Conservation (phyloP, 1,139 yeast genomes). For the Candida anutae region DNA sequence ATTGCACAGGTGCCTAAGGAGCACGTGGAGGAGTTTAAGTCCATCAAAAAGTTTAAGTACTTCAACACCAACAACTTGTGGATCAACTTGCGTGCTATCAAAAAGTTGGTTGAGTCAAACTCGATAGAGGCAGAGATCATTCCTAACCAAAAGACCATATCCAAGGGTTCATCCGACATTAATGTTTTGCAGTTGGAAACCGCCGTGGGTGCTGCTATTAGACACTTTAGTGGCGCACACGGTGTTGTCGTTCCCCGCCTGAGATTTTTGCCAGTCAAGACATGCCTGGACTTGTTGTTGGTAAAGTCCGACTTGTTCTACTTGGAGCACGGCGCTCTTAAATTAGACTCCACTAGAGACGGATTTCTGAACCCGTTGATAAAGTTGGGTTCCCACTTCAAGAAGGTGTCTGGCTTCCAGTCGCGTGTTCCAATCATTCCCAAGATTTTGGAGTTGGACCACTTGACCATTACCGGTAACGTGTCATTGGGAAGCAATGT, state of each 20-base stretch:
- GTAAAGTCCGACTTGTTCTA: conserved; percentile 95
- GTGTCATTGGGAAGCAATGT: conserved; percentile 87
- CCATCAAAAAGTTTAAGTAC: conserved; percentile 94
- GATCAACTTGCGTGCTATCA: conserved; percentile 92
- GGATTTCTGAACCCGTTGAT: conserved; percentile 88
- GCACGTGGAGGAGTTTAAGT: conserved; percentile 96
- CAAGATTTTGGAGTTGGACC: conserved; percentile 90
- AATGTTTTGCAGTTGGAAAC: conserved; percentile 94
- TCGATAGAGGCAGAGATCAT: conserved; percentile 87
- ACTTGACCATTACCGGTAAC: conserved; percentile 94
- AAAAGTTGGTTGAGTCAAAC: conserved; percentile 81
- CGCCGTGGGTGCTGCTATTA: conserved; percentile 98
- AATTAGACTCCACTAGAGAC: conserved; percentile 76
- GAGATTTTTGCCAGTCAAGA: conserved; percentile 95
- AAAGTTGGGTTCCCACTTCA: conserved; percentile 93
- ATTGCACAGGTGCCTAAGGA: conserved; percentile 99
- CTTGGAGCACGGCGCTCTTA: conserved; percentile 87
- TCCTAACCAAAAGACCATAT: conserved; percentile 84
- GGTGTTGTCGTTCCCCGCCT: conserved; percentile 98
- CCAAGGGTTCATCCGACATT: conserved; percentile 67
- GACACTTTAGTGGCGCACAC: conserved; percentile 91
- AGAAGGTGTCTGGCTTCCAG: conserved; percentile 89
- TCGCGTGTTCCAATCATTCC: conserved; percentile 93
- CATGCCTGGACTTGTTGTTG: conserved; percentile 87
- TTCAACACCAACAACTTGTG: conserved; percentile 97